These are phyloP conservation scores for Zygosaccharomyces pseudorouxii DNA, from an alignment of 805 yeast species.

Conservation along the genomic window DNA sequence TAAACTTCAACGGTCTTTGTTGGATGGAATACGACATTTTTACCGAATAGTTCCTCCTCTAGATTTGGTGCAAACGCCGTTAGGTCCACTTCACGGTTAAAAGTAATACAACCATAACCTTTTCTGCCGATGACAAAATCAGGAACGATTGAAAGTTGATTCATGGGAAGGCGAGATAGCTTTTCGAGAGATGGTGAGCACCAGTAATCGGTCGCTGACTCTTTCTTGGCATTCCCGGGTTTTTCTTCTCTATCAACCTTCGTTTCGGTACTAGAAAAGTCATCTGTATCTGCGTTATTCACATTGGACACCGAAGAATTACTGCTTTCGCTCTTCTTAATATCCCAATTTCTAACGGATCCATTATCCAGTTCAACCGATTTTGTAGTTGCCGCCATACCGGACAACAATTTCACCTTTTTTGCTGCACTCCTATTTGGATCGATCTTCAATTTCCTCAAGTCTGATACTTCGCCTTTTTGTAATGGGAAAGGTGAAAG, in stretches of 20 bases:
- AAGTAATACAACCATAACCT: conserved; percentile 65
- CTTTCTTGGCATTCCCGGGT: neutral
- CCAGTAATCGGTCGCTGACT: conserved; percentile 51
- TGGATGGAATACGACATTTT: conserved; percentile 43
- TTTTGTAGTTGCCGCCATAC: conserved; percentile 22
- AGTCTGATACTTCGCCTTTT: conserved; percentile 24
- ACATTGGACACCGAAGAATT: neutral
- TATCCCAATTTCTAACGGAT: neutral
- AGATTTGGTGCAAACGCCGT: conserved; percentile 44
- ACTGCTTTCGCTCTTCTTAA: neutral
- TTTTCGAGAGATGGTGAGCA: conserved; percentile 59
- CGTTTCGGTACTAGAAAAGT: neutral
- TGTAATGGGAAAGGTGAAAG: conserved; percentile 9
- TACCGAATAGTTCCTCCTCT: conserved; percentile 37
- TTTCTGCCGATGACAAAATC: conserved; percentile 65
- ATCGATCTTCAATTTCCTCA: conserved; percentile 40
- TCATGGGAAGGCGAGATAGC: conserved; percentile 40
- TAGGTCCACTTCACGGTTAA: conserved; percentile 64
- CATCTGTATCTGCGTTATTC: neutral
- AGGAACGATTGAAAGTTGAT: conserved; percentile 51
- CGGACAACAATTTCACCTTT: conserved; percentile 37
- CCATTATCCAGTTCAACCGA: conserved; percentile 3
- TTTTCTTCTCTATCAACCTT: neutral
- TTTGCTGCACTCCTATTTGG: conserved; percentile 42
- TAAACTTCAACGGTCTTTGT: conserved; percentile 56